Conservation (phyloP, 192 early-diverging fungal genomes). For the Coemansia sp. region DNA sequence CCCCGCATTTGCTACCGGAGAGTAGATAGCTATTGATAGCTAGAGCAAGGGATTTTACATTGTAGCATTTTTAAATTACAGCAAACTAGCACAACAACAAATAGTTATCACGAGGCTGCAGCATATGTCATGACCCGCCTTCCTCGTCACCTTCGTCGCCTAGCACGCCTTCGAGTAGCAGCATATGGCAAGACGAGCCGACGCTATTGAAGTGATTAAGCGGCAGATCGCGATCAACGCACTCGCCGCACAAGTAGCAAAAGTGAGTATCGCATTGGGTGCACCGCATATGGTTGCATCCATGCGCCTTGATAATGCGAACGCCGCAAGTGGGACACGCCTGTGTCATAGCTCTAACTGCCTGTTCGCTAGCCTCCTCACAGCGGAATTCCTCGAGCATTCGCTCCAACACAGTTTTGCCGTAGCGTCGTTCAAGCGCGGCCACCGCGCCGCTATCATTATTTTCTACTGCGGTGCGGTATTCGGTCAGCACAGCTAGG, state of each 20-base stretch:
- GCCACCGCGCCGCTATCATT: not conserved
- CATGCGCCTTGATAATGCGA: slow-evolving; percentile 13
- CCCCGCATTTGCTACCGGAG: too few relatives aligned
- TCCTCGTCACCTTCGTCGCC: slow-evolving; percentile 4
- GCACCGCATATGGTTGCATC: slow-evolving; percentile 31
- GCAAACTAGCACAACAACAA: too few relatives aligned
- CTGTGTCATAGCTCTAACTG: not conserved
- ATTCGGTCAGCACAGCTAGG: not conserved
- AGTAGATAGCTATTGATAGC: too few relatives aligned
- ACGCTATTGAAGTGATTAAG: slow-evolving; percentile 6
- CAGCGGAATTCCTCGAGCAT: slow-evolving; percentile 1
- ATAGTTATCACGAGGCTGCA: too few relatives aligned
- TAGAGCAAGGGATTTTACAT: too few relatives aligned
- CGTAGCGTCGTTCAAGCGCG: slow-evolving; percentile 12
- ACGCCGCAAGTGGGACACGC: slow-evolving; percentile 16
- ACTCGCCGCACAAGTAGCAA: slow-evolving; percentile 21
- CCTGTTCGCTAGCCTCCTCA: not conserved
- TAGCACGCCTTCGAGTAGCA: slow-evolving; percentile 14
- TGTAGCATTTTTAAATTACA: too few relatives aligned
- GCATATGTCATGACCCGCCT: too few relatives aligned
- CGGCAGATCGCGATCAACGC: not conserved
- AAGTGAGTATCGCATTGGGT: slow-evolving; percentile 17
- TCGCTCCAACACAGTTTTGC: not conserved
- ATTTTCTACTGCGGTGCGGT: not conserved
- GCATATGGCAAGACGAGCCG: slow-evolving; percentile 3